Percentiles rank a stretch among this genome's conserved stretches.
phyloP scores from a whole-genome alignment of 192 early-diverging fungal species.

The Entomortierella parvispora region DNA sequence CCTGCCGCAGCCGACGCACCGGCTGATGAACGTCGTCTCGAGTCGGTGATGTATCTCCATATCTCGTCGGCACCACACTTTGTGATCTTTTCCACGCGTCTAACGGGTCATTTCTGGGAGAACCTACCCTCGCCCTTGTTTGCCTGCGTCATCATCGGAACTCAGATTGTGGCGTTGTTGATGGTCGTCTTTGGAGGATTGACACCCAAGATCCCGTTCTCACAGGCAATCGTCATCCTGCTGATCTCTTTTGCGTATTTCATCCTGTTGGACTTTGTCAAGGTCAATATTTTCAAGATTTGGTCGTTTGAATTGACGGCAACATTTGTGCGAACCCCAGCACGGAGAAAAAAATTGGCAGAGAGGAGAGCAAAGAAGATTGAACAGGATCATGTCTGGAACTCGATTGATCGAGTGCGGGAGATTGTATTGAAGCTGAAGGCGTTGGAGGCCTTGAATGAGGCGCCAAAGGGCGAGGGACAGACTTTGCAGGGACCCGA shows the following conservation, averaged over 20 bases:
- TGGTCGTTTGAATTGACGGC: conserved; percentile 95
- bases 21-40: conserved; percentile 59
- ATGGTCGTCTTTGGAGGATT: conserved; percentile 76
- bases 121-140: conserved; percentile 84
- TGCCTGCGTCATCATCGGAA: conserved; percentile 82
- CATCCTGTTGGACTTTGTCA: conserved; percentile 88
- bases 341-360: conserved; percentile 70
- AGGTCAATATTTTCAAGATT: conserved; percentile 81
- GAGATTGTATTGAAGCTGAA: conserved; percentile 49
- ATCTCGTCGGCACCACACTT: conserved; percentile 95
- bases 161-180: conserved; percentile 91
- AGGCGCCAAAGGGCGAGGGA: conserved; percentile 7
- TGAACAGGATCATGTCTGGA: conserved; percentile 57
- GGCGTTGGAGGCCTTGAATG: conserved; percentile 46
- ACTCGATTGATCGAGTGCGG: conserved; percentile 51
- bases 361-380: conserved; percentile 56
- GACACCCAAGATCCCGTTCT: conserved; percentile 75
- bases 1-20: conserved; percentile 38
- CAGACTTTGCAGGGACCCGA: conserved; percentile 16
- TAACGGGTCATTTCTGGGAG: conserved; percentile 88
- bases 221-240: conserved; percentile 78
- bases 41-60: conserved; percentile 95
- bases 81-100: conserved; percentile 94
- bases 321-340: conserved; percentile 76
- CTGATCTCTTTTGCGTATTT: conserved; percentile 82